Conservation (phyloP, 768 basidiomycete genomes). For the Boletus subcaerulescens region DNA sequence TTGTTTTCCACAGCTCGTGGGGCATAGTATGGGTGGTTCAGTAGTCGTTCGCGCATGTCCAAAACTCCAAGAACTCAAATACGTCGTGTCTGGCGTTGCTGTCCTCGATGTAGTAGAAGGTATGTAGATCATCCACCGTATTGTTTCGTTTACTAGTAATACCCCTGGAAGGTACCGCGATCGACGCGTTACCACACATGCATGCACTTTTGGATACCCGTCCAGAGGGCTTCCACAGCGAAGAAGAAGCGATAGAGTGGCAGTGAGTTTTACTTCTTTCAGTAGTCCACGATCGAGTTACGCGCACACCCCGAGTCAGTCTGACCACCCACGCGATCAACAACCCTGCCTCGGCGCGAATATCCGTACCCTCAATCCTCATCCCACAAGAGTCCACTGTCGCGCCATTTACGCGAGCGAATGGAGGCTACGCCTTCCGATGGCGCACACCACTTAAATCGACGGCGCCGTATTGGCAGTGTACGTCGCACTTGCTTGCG, state of each 20-base stretch:
- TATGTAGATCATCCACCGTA: constrained; percentile 23
- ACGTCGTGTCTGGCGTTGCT: constrained; percentile 69
- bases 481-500: constrained; percentile 41
- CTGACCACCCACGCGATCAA: constrained; percentile 78
- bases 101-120: constrained; percentile 92
- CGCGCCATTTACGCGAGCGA: constrained; percentile 26
- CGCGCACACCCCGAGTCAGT: constrained; percentile 37
- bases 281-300: not conserved
- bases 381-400: constrained; percentile 42
- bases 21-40: constrained; percentile 97
- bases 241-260: constrained; percentile 91
- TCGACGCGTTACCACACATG: constrained; percentile 94
- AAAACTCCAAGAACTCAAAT: constrained; percentile 61
- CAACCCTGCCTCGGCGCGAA: constrained; percentile 75
- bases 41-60: constrained; percentile 76
- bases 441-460: constrained; percentile 86
- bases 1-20: constrained; percentile 59
- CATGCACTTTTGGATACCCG: constrained; percentile 79
- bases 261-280: constrained; percentile 61
- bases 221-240: constrained; percentile 79
- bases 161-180: constrained; percentile 65
- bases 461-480: constrained; percentile 88
- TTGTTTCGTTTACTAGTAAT: not conserved
- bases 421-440: constrained; percentile 36
- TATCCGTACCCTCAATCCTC: constrained; percentile 85